These are phyloP conservation scores for Globisporangium solare DNA, from an alignment of 352 stramenopile genomes.

Conservation along the genomic window DNA sequence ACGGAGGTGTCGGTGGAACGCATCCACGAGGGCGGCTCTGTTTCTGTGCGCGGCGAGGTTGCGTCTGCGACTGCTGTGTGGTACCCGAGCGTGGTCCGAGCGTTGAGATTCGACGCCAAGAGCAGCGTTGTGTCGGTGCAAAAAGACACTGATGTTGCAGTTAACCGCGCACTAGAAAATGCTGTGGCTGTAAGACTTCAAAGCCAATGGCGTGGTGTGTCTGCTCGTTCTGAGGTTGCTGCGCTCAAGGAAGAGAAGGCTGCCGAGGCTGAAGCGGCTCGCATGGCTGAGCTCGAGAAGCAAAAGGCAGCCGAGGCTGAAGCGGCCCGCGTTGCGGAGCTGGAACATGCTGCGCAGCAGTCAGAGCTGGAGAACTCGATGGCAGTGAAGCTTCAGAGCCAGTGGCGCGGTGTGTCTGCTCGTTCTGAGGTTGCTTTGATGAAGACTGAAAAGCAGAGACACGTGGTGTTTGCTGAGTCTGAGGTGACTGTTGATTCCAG, in stretches of 20 bases:
- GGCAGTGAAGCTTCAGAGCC: conserved; percentile 8
- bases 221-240: too few species aligned
- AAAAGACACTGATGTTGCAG: neutral
- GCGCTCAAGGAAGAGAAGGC: too few species aligned
- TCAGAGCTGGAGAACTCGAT: conserved; percentile 6
- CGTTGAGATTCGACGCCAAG: conserved; percentile 2
- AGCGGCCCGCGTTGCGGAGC: neutral
- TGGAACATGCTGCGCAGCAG: neutral
- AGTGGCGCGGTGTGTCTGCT: too few species aligned
- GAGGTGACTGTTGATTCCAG: neutral
- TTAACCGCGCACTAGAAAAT: too few species aligned
- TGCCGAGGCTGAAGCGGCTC: neutral
- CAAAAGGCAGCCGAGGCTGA: neutral
- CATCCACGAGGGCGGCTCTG: neutral
- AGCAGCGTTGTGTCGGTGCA: neutral
- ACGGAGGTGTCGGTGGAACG: neutral
- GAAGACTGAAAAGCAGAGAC: neutral
- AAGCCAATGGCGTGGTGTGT: too few species aligned
- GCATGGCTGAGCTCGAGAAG: too few species aligned
- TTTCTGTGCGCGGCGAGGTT: neutral
- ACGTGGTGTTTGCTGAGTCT: too few species aligned
- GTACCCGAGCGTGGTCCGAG: neutral
- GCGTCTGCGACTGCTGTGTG: neutral
- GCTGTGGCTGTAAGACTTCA: conserved; percentile 9
- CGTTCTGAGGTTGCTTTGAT: too few species aligned